phyloP scores from a whole-genome alignment of 768 basidiomycete species.

The Rhodocollybia butyracea region DNA sequence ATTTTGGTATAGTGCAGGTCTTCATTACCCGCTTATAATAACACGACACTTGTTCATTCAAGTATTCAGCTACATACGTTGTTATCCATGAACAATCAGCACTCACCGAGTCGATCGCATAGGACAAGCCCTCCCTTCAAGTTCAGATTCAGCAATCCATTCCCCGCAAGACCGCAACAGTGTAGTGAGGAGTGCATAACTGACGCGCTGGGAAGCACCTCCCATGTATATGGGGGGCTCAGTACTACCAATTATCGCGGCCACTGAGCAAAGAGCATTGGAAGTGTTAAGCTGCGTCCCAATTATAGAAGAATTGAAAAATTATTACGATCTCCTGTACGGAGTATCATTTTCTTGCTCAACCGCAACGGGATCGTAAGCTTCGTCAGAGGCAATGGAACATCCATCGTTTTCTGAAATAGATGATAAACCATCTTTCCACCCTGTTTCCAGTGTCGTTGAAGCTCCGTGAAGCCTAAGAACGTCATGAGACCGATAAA shows the following conservation, averaged over 20 bases:
- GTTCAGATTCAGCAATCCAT: too few species aligned
- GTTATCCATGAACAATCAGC: too few species aligned
- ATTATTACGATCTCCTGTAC: conserved; percentile 77
- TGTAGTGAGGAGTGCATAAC: too few species aligned
- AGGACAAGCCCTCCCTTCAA: too few species aligned
- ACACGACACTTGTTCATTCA: too few species aligned
- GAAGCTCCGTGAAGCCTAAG: conserved; percentile 62
- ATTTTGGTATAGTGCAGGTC: too few species aligned
- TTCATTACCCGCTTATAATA: too few species aligned
- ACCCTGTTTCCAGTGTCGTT: conserved; percentile 57
- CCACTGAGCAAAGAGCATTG: neutral
- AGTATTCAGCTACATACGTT: too few species aligned
- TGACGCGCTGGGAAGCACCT: too few species aligned
- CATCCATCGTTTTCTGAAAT: conserved; percentile 45
- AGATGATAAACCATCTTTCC: conserved; percentile 91
- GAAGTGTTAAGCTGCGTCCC: neutral
- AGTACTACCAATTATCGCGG: neutral
- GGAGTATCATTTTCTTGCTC: conserved; percentile 53
- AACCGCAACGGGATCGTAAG: conserved; percentile 24
- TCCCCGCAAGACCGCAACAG: too few species aligned
- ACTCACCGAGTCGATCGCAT: too few species aligned
- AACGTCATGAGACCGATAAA: conserved; percentile 54
- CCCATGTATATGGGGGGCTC: neutral
- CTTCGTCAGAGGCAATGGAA: neutral
- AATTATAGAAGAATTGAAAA: conserved; percentile 52